Conservation (phyloP, 768 basidiomycete genomes). For the Phaeotremella fagi region DNA sequence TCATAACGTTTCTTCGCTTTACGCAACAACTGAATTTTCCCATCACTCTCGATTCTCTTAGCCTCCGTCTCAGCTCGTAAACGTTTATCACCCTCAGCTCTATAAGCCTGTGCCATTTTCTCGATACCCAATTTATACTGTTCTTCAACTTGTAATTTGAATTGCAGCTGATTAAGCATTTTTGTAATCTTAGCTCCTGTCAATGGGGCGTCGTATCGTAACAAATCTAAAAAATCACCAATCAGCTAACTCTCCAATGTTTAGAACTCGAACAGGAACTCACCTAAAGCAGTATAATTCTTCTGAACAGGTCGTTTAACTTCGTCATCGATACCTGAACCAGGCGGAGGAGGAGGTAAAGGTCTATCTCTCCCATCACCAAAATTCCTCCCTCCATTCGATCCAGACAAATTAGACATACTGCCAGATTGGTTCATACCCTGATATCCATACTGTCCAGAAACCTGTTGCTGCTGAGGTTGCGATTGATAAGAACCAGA, state of each 20-base stretch:
- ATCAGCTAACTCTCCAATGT: conserved; percentile 3
- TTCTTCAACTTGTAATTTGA: conserved; percentile 96
- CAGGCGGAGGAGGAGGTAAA: conserved; percentile 37
- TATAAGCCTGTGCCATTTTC: conserved; percentile 96
- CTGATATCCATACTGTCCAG: conserved; percentile 3
- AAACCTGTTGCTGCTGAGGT: too few relatives aligned
- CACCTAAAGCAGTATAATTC: conserved; percentile 46
- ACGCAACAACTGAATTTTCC: conserved; percentile 89
- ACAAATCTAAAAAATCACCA: conserved; percentile 61
- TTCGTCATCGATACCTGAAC: conserved; percentile 1
- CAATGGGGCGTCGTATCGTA: conserved; percentile 95
- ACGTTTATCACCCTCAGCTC: conserved; percentile 95
- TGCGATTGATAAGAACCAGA: too few relatives aligned
- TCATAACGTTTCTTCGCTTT: conserved; percentile 93
- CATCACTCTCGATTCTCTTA: conserved; percentile 90
- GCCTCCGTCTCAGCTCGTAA: conserved; percentile 86
- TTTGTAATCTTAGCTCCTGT: conserved; percentile 92
- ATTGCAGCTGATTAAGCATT: conserved; percentile 98
- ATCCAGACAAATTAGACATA: background rate
- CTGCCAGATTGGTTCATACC: background rate
- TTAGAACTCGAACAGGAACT: conserved; percentile 4
- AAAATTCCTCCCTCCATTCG: conserved; percentile 4
- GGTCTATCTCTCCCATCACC: conserved; percentile 34
- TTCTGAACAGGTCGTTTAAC: conserved; percentile 24
- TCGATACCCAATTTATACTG: conserved; percentile 98